Conservation (phyloP, 805 yeast genomes). For the Millerozyma acaciae region DNA sequence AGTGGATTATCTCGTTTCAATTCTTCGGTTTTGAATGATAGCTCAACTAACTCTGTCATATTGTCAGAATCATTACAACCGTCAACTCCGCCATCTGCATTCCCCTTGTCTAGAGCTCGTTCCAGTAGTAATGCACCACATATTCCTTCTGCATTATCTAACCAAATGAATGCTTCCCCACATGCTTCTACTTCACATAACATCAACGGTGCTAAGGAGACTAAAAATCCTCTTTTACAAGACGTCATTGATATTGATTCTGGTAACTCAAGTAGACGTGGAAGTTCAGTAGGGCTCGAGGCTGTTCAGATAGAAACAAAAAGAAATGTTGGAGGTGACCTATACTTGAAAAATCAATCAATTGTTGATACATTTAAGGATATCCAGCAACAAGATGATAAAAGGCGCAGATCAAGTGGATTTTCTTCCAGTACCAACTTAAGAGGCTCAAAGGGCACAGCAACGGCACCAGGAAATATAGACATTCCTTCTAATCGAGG, state of each 20-base stretch:
- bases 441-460: too few relatives aligned
- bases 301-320: slow-evolving; percentile 45
- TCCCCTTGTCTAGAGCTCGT: slow-evolving; percentile 1
- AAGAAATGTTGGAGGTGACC: slow-evolving; percentile 43
- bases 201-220: slow-evolving; percentile 28
- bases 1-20: slow-evolving; percentile 14
- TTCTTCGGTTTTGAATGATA: slow-evolving; percentile 10
- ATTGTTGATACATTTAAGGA: slow-evolving; percentile 41
- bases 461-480: not conserved
- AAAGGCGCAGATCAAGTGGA: slow-evolving; percentile 32
- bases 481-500: not conserved
- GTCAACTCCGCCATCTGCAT: slow-evolving; percentile 11
- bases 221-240: slow-evolving; percentile 24
- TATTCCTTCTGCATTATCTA: slow-evolving; percentile 17
- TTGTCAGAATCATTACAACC: slow-evolving; percentile 26
- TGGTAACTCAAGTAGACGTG: slow-evolving; percentile 24
- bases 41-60: slow-evolving; percentile 22
- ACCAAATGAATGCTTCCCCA: slow-evolving; percentile 4
- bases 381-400: slow-evolving; percentile 38
- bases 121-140: slow-evolving; percentile 9
- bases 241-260: slow-evolving; percentile 32
- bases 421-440: slow-evolving; percentile 14
- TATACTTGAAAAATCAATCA: slow-evolving; percentile 39
- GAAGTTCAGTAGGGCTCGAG: slow-evolving; percentile 29
- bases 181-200: slow-evolving; percentile 8